Conservation (phyloP, 306 rosid species). For the Sechiopsis laciniata region DNA sequence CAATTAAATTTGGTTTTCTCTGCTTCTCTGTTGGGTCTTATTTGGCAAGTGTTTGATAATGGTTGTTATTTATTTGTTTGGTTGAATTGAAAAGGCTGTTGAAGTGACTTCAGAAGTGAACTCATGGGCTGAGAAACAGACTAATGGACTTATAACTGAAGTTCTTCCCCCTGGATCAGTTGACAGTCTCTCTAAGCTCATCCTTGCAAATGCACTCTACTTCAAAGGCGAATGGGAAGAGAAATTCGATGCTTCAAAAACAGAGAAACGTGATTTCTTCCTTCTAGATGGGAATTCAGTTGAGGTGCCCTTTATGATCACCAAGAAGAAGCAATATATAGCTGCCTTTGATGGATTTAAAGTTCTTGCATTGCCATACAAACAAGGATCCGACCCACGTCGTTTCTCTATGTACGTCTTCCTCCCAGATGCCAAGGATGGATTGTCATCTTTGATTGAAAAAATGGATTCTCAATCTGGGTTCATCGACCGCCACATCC, state of each 20-base stretch:
- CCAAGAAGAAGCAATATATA: conserved; percentile 40
- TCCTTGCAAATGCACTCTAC: conserved; percentile 66
- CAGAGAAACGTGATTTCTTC: conserved; percentile 51
- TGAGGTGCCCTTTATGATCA: conserved; percentile 70
- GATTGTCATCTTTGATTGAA: conserved; percentile 54
- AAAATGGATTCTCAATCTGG: conserved; percentile 45
- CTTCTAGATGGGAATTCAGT: conserved; percentile 49
- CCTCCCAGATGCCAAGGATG: conserved; percentile 67
- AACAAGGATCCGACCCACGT: conserved; percentile 55
- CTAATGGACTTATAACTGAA: conserved; percentile 45
- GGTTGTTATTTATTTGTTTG: conserved; percentile 1
- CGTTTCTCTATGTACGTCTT: conserved; percentile 57
- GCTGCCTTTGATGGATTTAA: conserved; percentile 50
- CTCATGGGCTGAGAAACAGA: conserved; percentile 51
- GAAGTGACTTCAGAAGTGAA: conserved; percentile 55
- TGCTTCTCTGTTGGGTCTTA: not conserved
- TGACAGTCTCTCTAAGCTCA: conserved; percentile 35
- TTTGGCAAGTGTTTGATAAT: not conserved
- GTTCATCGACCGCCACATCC: conserved; percentile 51
- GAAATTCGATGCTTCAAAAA: conserved; percentile 50
- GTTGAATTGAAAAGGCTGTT: conserved; percentile 48
- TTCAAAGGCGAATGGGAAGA: conserved; percentile 75
- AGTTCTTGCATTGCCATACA: conserved; percentile 63
- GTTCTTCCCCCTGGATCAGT: conserved; percentile 47
- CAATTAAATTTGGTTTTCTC: not conserved